phyloP scores from a whole-genome alignment of 1,139 yeast species.

The Yamadazyma epiphylla region DNA sequence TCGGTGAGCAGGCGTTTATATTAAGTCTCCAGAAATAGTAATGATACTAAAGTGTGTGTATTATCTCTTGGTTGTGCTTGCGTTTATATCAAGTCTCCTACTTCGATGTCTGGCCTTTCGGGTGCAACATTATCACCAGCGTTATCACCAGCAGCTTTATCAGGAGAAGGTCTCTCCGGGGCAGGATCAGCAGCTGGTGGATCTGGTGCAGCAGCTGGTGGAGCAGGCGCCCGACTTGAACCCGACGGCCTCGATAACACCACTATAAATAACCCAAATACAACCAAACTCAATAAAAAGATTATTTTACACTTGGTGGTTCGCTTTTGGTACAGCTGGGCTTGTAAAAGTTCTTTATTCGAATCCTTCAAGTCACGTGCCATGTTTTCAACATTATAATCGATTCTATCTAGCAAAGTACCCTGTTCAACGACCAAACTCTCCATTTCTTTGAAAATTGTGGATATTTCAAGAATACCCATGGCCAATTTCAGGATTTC shows the following conservation, averaged over 20 bases:
- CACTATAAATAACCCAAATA: slow-evolving; percentile 66
- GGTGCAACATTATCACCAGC: neutral
- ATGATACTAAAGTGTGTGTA: too few relatives aligned
- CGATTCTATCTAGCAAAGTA: slow-evolving; percentile 86
- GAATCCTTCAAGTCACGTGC: slow-evolving; percentile 73
- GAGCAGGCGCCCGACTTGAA: slow-evolving; percentile 21
- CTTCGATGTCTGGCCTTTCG: neutral
- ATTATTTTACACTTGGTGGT: slow-evolving; percentile 91
- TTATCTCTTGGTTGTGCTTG: slow-evolving; percentile 4
- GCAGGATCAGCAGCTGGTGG: neutral
- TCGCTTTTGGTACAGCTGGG: slow-evolving; percentile 77
- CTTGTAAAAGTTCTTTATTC: slow-evolving; percentile 70
- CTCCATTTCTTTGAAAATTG: slow-evolving; percentile 91
- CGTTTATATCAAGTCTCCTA: too few relatives aligned
- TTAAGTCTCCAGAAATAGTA: too few relatives aligned
- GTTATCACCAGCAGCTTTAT: slow-evolving; percentile 1
- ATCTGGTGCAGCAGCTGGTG: slow-evolving; percentile 17
- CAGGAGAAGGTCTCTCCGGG: slow-evolving; percentile 1
- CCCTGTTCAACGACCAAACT: slow-evolving; percentile 93
- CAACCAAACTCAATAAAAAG: slow-evolving; percentile 64
- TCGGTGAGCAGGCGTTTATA: too few relatives aligned
- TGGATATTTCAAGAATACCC: slow-evolving; percentile 89
- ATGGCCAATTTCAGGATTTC: slow-evolving; percentile 90
- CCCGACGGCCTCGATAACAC: slow-evolving; percentile 63
- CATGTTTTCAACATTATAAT: slow-evolving; percentile 81